A percentile compares a stretch with the other conserved stretches of the same genome.
Evolutionary conservation across 2,329 filamentous ascomycete species (phyloP).

Genomic region (Alternaria consortialis): DNA sequence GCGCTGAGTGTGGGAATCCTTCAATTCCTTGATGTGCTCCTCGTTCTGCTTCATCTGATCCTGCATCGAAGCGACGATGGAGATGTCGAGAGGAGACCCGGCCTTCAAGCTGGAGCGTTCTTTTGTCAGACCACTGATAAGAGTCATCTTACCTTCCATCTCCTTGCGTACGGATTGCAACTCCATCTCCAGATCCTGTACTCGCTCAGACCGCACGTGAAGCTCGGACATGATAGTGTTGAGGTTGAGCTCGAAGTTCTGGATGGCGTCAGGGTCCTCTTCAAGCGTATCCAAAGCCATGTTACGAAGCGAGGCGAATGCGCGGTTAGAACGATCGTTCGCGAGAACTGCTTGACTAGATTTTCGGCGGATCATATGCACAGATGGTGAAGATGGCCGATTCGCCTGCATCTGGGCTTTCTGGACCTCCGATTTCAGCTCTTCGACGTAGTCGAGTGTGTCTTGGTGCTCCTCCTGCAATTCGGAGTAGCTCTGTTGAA

Average conservation of each 20-base stretch:
- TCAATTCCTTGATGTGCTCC: conserved; percentile 75
- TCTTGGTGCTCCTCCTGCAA: conserved; percentile 84
- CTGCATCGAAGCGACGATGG: conserved; percentile 84
- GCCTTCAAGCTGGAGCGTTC: conserved; percentile 89
- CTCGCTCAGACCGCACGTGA: conserved; percentile 83
- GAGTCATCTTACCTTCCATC: conserved; percentile 95
- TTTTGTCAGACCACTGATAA: conserved; percentile 91
- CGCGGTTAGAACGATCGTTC: conserved; percentile 89
- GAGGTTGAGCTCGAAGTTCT: conserved; percentile 91
- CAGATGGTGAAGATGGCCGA: conserved; percentile 69
- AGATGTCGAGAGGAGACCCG: conserved; percentile 85
- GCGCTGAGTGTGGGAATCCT: conserved; percentile 74
- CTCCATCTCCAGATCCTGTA: conserved; percentile 88
- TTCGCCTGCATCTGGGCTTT: conserved; percentile 74
- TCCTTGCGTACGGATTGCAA: conserved; percentile 86
- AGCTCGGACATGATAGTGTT: conserved; percentile 94
- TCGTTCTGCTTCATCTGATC: conserved; percentile 90
- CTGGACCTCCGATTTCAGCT: conserved; percentile 85
- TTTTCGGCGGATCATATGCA: conserved; percentile 88
- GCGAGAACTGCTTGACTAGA: conserved; percentile 88
- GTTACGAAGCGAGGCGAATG: conserved; percentile 87
- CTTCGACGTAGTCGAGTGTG: conserved; percentile 85
- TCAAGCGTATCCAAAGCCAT: conserved; percentile 89
- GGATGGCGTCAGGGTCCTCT: conserved; percentile 80
- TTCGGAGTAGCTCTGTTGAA: conserved; percentile 81